Evolutionary conservation across 345 rosid genomes (phyloP).

Genomic region (Arabidopsis arenosa): DNA sequence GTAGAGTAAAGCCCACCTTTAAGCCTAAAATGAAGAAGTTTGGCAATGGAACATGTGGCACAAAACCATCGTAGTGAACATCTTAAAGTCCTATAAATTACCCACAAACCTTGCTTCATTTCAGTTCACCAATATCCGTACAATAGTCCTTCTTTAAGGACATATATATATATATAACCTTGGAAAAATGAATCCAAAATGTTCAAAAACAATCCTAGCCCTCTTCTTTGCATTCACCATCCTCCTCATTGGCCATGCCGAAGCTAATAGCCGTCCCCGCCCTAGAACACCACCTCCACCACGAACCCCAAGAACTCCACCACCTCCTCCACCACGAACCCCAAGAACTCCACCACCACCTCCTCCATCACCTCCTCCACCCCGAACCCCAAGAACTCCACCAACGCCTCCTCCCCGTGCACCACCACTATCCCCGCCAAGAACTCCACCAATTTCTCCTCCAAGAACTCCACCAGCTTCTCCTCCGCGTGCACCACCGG

Average conservation of each 20-base stretch:
- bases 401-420: neutral
- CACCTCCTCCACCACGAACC: neutral
- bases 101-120: neutral
- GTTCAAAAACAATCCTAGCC: constrained; percentile 10
- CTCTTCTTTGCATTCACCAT: constrained; percentile 20
- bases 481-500: neutral
- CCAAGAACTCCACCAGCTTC: neutral
- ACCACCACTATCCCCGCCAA: neutral
- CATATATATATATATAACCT: neutral
- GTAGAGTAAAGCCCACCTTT: constrained; percentile 9
- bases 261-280: constrained; percentile 14
- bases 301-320: neutral
- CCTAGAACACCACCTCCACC: constrained; percentile 14
- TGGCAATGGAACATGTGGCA: constrained; percentile 15
- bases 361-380: neutral
- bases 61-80: neutral
- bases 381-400: neutral
- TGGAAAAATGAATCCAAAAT: constrained; percentile 17
- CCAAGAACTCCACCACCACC: neutral
- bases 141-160: constrained; percentile 2
- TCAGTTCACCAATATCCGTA: constrained; percentile 1
- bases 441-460: neutral
- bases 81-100: constrained; percentile 26
- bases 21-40: constrained; percentile 27
- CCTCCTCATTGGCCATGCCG: neutral